Evolutionary conservation across 148 eudicot species (phyloP).

Genomic region (Diospyros lotus): DNA sequence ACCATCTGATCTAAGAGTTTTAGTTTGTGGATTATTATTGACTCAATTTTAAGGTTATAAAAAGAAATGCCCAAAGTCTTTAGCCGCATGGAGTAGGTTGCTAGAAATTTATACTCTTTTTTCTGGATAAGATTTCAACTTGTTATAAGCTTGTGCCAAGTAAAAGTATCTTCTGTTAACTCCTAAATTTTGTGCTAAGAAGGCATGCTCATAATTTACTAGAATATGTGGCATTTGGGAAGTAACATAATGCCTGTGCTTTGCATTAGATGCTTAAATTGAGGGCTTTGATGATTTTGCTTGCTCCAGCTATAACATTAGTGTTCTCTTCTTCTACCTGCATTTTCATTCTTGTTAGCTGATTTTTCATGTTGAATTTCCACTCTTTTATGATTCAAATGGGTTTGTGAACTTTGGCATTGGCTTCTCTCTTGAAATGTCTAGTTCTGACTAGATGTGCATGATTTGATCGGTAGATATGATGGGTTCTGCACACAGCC

Average conservation of each 20-base stretch:
- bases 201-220: not conserved
- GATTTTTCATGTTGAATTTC: not conserved
- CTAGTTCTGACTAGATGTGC: not conserved
- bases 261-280: not conserved
- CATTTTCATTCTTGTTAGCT: not conserved
- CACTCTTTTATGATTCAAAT: not conserved
- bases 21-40: too few species aligned
- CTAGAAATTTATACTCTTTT: too few species aligned
- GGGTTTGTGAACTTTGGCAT: not conserved
- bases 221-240: not conserved
- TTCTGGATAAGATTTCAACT: too few species aligned
- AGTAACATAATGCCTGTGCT: not conserved
- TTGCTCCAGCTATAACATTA: not conserved
- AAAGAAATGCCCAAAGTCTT: too few species aligned
- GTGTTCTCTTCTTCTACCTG: not conserved
- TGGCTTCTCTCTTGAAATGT: not conserved
- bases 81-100: too few species aligned
- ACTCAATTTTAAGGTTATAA: too few species aligned
- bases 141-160: too few species aligned
- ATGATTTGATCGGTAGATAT: conserved; percentile 28
- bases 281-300: not conserved
- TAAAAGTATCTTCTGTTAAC: too few species aligned
- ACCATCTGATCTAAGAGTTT: too few species aligned
- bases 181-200: too few species aligned
- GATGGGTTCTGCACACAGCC: conserved; percentile 22